These are phyloP conservation scores for Ormosia emarginata DNA, from an alignment of 306 rosid genomes.

Conservation along the genomic window DNA sequence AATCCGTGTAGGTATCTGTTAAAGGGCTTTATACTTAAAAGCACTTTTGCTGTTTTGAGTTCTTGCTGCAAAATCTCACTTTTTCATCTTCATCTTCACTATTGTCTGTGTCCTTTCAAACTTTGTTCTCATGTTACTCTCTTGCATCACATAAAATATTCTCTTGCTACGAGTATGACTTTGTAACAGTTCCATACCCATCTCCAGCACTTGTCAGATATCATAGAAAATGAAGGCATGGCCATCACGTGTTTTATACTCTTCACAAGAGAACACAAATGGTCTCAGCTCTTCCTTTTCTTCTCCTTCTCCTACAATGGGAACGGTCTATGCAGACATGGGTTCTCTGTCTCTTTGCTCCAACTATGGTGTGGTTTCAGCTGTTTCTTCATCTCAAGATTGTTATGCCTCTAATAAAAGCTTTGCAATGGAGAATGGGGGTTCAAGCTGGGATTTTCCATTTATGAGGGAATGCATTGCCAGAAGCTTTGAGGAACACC, in stretches of 20 bases:
- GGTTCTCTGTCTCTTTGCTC: constrained; percentile 63
- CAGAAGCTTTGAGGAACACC: constrained; percentile 49
- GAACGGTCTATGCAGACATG: constrained; percentile 63
- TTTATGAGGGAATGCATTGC: constrained; percentile 31
- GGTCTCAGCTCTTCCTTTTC: constrained; percentile 19
- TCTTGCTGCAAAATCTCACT: not conserved
- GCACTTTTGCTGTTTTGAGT: constrained; percentile 30
- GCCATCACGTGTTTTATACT: constrained; percentile 34
- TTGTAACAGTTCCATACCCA: constrained; percentile 24
- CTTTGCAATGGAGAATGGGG: constrained; percentile 35
- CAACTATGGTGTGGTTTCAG: constrained; percentile 40
- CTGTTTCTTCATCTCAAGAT: constrained; percentile 53
- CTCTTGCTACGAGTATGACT: constrained; percentile 19
- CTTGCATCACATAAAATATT: not conserved
- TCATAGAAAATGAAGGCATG: constrained; percentile 39
- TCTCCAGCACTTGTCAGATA: constrained; percentile 16
- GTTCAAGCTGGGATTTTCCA: constrained; percentile 52
- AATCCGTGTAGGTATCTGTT: constrained; percentile 33
- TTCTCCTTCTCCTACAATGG: constrained; percentile 42
- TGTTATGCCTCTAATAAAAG: constrained; percentile 28
- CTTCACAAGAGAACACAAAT: constrained; percentile 32
- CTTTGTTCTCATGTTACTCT: constrained; percentile 10
- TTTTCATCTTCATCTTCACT: constrained; percentile 10
- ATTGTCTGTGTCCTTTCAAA: constrained; percentile 25
- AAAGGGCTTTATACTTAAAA: not conserved